These are phyloP conservation scores for Craterostigma plantagineum DNA, from an alignment of 257 asterid species.

Conservation along the genomic window DNA sequence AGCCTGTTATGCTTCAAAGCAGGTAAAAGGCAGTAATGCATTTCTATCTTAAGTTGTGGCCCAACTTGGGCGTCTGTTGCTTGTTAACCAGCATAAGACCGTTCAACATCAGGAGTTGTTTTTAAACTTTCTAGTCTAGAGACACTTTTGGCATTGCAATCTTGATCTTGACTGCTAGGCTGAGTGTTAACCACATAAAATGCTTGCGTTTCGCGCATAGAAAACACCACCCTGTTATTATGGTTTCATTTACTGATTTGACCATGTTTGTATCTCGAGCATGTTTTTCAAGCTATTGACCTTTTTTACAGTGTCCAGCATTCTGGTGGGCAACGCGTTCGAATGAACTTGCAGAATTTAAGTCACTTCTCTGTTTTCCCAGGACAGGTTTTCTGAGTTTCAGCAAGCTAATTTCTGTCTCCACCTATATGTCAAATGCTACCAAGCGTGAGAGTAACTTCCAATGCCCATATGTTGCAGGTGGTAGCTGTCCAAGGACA, in stretches of 20 bases:
- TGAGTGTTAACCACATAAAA: no score
- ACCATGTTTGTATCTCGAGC: no score
- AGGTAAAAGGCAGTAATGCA: slow-evolving; percentile 25
- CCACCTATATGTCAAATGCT: slow-evolving; percentile 9
- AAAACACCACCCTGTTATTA: no score
- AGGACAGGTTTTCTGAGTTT: slow-evolving; percentile 57
- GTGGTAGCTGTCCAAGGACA: slow-evolving; percentile 87
- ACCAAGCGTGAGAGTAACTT: slow-evolving; percentile 10
- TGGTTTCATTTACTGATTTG: no score
- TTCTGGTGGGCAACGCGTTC: slow-evolving; percentile 97
- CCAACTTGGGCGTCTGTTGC: slow-evolving; percentile 5
- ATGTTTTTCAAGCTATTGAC: neutral
- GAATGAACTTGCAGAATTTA: slow-evolving; percentile 77
- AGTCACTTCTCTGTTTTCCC: slow-evolving; percentile 82
- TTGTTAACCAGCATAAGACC: neutral
- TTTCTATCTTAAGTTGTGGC: slow-evolving; percentile 5
- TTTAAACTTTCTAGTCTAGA: no score
- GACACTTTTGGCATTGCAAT: no score
- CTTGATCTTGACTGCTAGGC: no score
- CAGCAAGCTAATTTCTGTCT: slow-evolving; percentile 10
- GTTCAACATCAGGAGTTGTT: no score
- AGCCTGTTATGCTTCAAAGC: slow-evolving; percentile 81
- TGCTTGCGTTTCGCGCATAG: no score
- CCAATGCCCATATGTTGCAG: slow-evolving; percentile 20
- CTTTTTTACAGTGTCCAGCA: slow-evolving; percentile 57